These are phyloP conservation scores for Lactarius tabidus DNA, from an alignment of 768 basidiomycete species.

Conservation along the genomic window DNA sequence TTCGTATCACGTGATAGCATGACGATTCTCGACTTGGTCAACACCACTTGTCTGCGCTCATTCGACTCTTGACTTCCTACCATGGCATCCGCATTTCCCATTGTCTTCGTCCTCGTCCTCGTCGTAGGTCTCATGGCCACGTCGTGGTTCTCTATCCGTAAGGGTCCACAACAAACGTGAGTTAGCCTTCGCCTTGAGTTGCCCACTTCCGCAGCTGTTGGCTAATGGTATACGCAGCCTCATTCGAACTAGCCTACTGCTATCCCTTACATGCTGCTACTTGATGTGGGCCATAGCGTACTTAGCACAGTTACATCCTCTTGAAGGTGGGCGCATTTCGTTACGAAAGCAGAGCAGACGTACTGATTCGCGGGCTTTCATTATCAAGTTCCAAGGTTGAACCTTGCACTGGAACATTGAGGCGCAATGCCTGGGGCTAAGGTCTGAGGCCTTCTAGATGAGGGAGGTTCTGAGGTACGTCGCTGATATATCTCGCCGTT, in stretches of 20 bases:
- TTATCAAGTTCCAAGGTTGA: constrained; percentile 22
- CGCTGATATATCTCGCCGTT: background rate
- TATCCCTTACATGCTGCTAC: constrained; percentile 81
- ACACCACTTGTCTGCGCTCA: no score
- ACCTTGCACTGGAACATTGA: constrained; percentile 25
- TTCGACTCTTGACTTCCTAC: background rate
- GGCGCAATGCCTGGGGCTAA: background rate
- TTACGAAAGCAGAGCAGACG: background rate
- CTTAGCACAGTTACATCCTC: constrained; percentile 87
- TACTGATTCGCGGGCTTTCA: constrained; percentile 1
- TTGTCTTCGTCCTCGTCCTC: constrained; percentile 62
- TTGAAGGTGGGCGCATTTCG: constrained; percentile 58
- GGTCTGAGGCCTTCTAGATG: constrained; percentile 16
- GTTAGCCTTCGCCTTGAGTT: constrained; percentile 28
- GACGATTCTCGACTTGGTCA: no score
- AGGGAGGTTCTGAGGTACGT: constrained; percentile 3
- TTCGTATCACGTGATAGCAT: background rate
- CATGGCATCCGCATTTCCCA: constrained; percentile 70
- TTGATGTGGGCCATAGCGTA: constrained; percentile 99
- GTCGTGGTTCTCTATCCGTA: constrained; percentile 68
- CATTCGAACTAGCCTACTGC: constrained; percentile 73
- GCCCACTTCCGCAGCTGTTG: background rate
- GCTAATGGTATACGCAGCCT: constrained; percentile 45
- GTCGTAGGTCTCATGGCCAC: constrained; percentile 60
- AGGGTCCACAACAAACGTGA: constrained; percentile 88